Evolutionary conservation across 2,329 filamentous ascomycete genomes (phyloP), one percentile per base, ranked within the genome.

Genomic region (Aspergillus clavatus): DNA sequence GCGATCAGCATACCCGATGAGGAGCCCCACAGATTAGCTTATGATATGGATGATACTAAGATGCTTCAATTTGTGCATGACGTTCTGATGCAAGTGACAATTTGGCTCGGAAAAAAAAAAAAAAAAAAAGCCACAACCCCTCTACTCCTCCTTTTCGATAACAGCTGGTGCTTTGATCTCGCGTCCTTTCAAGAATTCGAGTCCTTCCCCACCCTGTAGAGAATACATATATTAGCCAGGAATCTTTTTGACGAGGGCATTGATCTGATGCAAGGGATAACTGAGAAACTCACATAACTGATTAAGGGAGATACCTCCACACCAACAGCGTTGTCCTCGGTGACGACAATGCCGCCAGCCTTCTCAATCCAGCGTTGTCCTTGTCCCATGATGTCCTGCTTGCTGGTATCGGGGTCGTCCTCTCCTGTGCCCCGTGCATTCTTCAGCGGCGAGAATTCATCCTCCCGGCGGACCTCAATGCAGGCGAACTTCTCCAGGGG

Each of bases 361-460:
- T 80, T 82, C 69, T 88, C 74, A 39, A 87, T 74, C 90, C 93
- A 98, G 59, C 87, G 83, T 70, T 83, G 82, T 36, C 93, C 93
- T 72, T 97, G 93, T 37, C 77, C 74, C 82, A 95, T 85, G 65
- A 97, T 94, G 66, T 97, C 89, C 54, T 76, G 77, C 72, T 84
- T 88, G 77, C 89, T 95, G 40, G 93, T 98, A 57, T 95, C 89
- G 8, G 89, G 87, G 67, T 96, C 89, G 64, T 98, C 93, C 72
- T 95, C 87, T 24, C 87, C 88, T 31, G 87, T 89, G 43, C 89
- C 88, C 52, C 76, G 79, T 8, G 81, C 82, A 64, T 98, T 98
- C 83, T 98, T 98, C 56, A 98, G 75, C 4, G 93, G 93, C 22
- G 89, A 96, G 75, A 98, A 98, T 72, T 98, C 93, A 58, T 98